Evolutionary conservation across 805 yeast species (phyloP).

Genomic region (Tetrapisispora arboricola): DNA sequence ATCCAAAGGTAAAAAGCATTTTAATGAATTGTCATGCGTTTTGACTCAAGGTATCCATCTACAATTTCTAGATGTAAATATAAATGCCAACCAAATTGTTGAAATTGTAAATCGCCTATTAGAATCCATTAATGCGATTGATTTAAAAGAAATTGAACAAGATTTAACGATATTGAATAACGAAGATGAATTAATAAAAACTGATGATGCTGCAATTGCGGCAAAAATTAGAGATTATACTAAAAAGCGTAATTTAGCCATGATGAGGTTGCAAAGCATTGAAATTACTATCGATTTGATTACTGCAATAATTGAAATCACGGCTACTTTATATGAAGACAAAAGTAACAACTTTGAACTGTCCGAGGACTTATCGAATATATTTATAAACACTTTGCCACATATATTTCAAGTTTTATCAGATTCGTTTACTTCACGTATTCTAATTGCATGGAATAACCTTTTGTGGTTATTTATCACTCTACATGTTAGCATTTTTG

Average conservation of each 20-base stretch:
- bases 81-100: slow-evolving; percentile 14
- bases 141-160: slow-evolving; percentile 27
- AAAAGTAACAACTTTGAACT: slow-evolving; percentile 6
- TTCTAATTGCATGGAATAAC: slow-evolving; percentile 62
- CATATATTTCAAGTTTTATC: slow-evolving; percentile 34
- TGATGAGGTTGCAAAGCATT: slow-evolving; percentile 47
- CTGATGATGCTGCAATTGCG: slow-evolving; percentile 14
- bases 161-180: slow-evolving; percentile 7
- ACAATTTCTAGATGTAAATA: slow-evolving; percentile 28
- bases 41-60: slow-evolving; percentile 31
- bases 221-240: slow-evolving; percentile 29
- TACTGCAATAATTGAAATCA: slow-evolving; percentile 59
- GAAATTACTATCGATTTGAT: slow-evolving; percentile 68
- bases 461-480: slow-evolving; percentile 40
- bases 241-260: slow-evolving; percentile 36
- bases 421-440: slow-evolving; percentile 43
- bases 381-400: slow-evolving; percentile 20
- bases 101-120: slow-evolving; percentile 20
- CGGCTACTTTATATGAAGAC: slow-evolving; percentile 28
- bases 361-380: slow-evolving; percentile 9
- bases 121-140: slow-evolving; percentile 22
- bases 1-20: slow-evolving; percentile 4
- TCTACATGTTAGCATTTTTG: slow-evolving; percentile 19
- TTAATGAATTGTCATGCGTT: slow-evolving; percentile 28
- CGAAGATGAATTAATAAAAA: slow-evolving; percentile 13